Percentiles rank a stretch among this genome's conserved stretches.
Evolutionary conservation across 176 grass and related monocot species (phyloP).

Genomic region (Panicum miliaceum): DNA sequence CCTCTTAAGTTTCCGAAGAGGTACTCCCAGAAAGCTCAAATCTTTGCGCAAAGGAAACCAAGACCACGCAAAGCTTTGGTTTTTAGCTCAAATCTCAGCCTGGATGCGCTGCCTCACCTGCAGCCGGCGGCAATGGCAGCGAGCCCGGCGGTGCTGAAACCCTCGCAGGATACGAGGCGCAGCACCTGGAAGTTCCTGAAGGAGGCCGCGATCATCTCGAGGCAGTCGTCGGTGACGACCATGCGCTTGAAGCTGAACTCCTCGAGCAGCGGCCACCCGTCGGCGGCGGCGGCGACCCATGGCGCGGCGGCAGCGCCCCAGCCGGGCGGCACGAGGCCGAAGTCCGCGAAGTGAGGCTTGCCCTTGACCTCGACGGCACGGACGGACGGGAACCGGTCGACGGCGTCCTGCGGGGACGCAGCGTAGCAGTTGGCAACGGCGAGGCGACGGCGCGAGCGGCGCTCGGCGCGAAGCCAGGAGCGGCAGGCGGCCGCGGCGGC

Average conservation of each 20-base stretch:
- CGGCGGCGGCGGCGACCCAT: slow-evolving; percentile 66
- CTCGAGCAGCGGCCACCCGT: slow-evolving; percentile 72
- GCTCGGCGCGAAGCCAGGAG: slow-evolving; percentile 61
- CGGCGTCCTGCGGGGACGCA: slow-evolving; percentile 46
- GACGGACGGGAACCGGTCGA: slow-evolving; percentile 59
- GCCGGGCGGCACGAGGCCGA: slow-evolving; percentile 53
- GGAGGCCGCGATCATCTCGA: slow-evolving; percentile 65
- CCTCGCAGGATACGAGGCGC: slow-evolving; percentile 70
- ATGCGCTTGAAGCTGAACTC: slow-evolving; percentile 82
- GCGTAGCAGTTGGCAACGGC: slow-evolving; percentile 79
- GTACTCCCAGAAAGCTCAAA: slow-evolving; percentile 6
- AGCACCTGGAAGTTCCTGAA: slow-evolving; percentile 78
- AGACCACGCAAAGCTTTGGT: slow-evolving; percentile 3
- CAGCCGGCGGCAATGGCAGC: slow-evolving; percentile 68
- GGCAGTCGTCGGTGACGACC: slow-evolving; percentile 81
- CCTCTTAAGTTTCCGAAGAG: not conserved
- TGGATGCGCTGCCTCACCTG: slow-evolving; percentile 47
- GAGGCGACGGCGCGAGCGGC: slow-evolving; percentile 56
- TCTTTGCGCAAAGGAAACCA: not conserved
- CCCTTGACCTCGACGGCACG: slow-evolving; percentile 64
- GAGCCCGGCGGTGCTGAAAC: slow-evolving; percentile 68
- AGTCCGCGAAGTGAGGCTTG: slow-evolving; percentile 80
- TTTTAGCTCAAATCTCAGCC: slow-evolving; percentile 35
- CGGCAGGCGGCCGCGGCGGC: slow-evolving; percentile 47
- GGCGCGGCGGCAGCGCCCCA: slow-evolving; percentile 67